Conservation (phyloP, 768 basidiomycete species). For the Russula brevipes region DNA sequence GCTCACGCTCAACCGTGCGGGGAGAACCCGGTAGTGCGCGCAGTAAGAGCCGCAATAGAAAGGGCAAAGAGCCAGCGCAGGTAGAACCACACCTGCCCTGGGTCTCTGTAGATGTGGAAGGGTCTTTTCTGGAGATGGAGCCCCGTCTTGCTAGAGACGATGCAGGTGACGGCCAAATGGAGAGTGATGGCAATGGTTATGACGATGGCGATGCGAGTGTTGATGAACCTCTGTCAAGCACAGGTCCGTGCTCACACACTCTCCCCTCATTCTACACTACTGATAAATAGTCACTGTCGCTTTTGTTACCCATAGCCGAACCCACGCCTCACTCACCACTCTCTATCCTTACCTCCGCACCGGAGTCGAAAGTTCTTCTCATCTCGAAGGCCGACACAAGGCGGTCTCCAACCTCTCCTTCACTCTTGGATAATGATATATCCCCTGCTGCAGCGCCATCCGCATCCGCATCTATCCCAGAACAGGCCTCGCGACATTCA, state of each 20-base stretch:
- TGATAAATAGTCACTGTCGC: neutral
- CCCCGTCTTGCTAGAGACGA: constrained; percentile 14
- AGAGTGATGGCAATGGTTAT: neutral
- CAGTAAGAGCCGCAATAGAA: constrained; percentile 12
- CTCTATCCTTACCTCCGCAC: neutral
- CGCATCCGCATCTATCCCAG: neutral
- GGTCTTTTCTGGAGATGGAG: constrained; percentile 24
- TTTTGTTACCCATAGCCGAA: neutral
- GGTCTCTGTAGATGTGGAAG: neutral
- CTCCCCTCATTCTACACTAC: no score
- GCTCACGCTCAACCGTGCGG: neutral
- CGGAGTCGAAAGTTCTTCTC: neutral
- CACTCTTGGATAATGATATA: neutral
- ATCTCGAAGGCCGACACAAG: neutral
- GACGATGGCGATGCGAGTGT: neutral
- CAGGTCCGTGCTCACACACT: constrained; percentile 1
- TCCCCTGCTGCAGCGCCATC: neutral
- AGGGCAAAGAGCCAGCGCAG: constrained; percentile 15
- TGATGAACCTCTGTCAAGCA: neutral
- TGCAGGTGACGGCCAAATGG: neutral
- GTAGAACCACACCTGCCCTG: neutral
- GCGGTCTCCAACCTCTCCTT: neutral
- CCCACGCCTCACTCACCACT: neutral
- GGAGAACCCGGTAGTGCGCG: constrained; percentile 2
- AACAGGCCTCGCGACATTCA: neutral